Base-by-base conservation (phyloP, 768 basidiomycete species). In the Macrolepiota fuliginosa region DNA sequence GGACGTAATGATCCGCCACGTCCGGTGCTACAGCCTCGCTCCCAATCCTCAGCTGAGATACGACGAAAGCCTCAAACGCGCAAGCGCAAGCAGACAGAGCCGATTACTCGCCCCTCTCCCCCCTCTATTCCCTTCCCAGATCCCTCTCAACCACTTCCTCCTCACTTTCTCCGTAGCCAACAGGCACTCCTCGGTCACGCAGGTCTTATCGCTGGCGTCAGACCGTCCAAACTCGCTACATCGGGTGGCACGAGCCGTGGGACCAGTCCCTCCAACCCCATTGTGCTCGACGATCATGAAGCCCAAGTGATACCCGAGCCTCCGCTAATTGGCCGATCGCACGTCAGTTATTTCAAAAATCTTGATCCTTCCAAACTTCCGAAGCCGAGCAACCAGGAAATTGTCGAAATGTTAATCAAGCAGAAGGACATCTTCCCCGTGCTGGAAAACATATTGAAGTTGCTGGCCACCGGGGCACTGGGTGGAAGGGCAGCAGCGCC, bases 121-220 rank as follows among this genome's bases (percentile, higher is more conserved):
- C 85, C 85, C 13, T 79, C 83, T 47, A 90, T 92, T 25, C 62
- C 76, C 22, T 73, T 92, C 0, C 90, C 90, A 0, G 83, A 85
- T 64, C 83, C 87, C 24, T 77, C 82, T 53, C 81, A 77, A 45
- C 87, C 86, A 1, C 73, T 78, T 15, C 91, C 90, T 17, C 73
- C 82, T 7, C 85, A 91, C 70, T 89, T 91, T 60, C 74, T 92
- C 54, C 87, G 91, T 32, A 91, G 83, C 65, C 90, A 92, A 70
- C 78, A 85, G 36, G 86, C 87, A 0, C 76, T 92, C 2, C 79
- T 92, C 7, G 91, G 91, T 9, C 79, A 81, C 17, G 91, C 91
- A 11, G 91, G 91, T 37, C 73, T 89, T 45, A 84, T 92, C 19
- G 85, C 82, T 40, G 83, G 83, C 3, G 77, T 92, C 24, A 86